Evolutionary conservation across 2,329 filamentous ascomycete species (phyloP), one percentile per base, ranked within the genome.

Genomic region (Alternaria viburni): DNA sequence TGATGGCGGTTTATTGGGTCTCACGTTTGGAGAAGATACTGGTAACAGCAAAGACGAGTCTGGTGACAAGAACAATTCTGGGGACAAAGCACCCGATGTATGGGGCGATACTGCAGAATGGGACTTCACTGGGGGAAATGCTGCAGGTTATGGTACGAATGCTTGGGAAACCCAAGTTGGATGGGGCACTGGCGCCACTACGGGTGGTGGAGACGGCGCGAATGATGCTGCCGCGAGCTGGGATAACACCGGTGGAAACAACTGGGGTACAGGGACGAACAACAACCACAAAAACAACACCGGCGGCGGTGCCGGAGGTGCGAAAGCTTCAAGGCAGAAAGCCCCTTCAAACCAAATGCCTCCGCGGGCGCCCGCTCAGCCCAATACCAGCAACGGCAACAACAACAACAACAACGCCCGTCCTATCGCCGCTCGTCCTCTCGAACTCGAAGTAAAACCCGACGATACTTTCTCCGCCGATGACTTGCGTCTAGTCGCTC

Each of bases 401-500:
- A 41, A n/a, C 4, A 41, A 23, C 23, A 56, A 46, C 28, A 45
- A 51, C 12, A 32, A 25, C 23, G 23, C 30, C 55, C 44, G 59
- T 9, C 13, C 55, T 10, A 36, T 47, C 21, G 54, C 44, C 17
- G 17, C 12, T 15, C 55, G 55, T n/a, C 65, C 61, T 21, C 32
- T 58, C 13, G 61, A 61, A 12, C 52, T 71, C 57, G 70, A 77
- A 47, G 47, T 77, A 50, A 69, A 62, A 23, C 74, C 76, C 1
- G 76, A 78, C 49, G 62, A 65, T 1, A 72, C 50, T 3, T 79
- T 79, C 57, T 73, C 72, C 0, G 66, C 68, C 5, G 63, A 71
- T 28, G 73, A 84, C 49, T 64, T 84, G 19, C 74, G 78, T 17
- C 72, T 82, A 9, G 74, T 87, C 17, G 81, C 81, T 36, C 73